Base-by-base conservation (phyloP, 108 stramenopile species). In the Cyclotella distinguenda region DNA sequence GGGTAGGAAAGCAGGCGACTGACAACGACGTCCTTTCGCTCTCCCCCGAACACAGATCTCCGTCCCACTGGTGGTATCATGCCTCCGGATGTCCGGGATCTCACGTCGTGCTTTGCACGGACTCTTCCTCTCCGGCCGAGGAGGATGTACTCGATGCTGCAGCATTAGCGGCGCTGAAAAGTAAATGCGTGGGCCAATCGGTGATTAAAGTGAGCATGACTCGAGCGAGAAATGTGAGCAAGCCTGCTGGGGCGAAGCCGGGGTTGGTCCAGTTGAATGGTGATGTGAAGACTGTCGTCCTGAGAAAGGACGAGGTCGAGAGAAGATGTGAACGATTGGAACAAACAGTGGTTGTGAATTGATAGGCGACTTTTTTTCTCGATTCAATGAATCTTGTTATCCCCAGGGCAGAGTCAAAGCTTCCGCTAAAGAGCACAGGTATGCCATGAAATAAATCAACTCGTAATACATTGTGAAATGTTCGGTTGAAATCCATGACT, bases 41-140 rank as follows among this genome's bases (percentile, higher is more conserved):
- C 30, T 80, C 80, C 23, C 86, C 87, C 10, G 53, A 90, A 69
- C 87, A 91, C 59, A 77, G 95, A 32, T 85, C 90, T 62, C 82
- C 75, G 1, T 40, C 86, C 19, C 86, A 96, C 62, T 93, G 90
- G 90, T 96, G 95, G 95, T 88, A 91, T 79, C 94, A 91, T 39
- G 90, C 85, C 27, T 81, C 95, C 8, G 92, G 92, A n/a, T 90
- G 86, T 73, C 79, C 95, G 1, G 95, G 95, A 22, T 88, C 87
- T 36, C 95, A 96, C 66, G 88, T 96, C 15, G 84, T 96, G 45
- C 87, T 91, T 3, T 85, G 80, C 56, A 64, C 67, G 0, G 79
- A 78, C 35, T 88, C 81, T 49, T 63, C 84, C 18, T 74, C 81
- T 34, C 63, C 86, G 19, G 59, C 82, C 43, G 69, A 88, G 0